Conservation (phyloP, 495 filamentous ascomycete species). For the Podospora comata region DNA sequence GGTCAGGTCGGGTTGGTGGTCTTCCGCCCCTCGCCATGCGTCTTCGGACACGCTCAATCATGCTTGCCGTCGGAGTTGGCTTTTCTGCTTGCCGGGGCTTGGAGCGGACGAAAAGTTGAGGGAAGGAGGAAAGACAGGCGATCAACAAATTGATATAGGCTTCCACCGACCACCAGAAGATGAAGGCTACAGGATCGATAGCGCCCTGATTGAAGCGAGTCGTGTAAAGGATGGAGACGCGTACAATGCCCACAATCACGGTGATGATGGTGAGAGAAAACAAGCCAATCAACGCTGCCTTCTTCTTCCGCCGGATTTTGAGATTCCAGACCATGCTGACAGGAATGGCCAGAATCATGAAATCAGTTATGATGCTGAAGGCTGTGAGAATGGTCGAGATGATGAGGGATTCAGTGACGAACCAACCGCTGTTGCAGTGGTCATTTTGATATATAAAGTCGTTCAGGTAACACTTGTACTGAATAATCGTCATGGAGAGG, state of each 20-base stretch:
- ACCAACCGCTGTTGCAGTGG: not conserved
- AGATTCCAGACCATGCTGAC: slow-evolving; percentile 34
- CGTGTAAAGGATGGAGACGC: slow-evolving; percentile 13
- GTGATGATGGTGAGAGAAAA: slow-evolving; percentile 35
- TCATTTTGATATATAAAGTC: not conserved
- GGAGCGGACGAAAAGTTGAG: slow-evolving; percentile 10
- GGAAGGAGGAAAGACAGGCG: slow-evolving; percentile 18
- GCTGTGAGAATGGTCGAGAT: slow-evolving; percentile 27
- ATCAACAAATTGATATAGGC: slow-evolving; percentile 19
- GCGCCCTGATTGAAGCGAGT: slow-evolving; percentile 7
- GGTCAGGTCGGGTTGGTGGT: not conserved
- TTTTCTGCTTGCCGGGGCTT: not conserved
- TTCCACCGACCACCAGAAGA: slow-evolving; percentile 29
- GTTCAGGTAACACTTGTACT: slow-evolving; percentile 6
- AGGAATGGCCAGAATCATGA: slow-evolving; percentile 27
- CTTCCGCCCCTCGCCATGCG: not conserved
- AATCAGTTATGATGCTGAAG: slow-evolving; percentile 33
- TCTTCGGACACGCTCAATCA: not conserved
- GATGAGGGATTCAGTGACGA: slow-evolving; percentile 12
- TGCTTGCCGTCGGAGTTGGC: not conserved
- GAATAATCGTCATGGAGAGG: not conserved
- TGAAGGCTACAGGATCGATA: slow-evolving; percentile 23
- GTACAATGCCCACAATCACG: slow-evolving; percentile 29
- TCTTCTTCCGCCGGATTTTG: slow-evolving; percentile 20
- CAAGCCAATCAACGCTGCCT: slow-evolving; percentile 27